These are phyloP conservation scores for Diaporthe humulicola DNA, from an alignment of 2,329 filamentous ascomycete species.

Conservation along the genomic window DNA sequence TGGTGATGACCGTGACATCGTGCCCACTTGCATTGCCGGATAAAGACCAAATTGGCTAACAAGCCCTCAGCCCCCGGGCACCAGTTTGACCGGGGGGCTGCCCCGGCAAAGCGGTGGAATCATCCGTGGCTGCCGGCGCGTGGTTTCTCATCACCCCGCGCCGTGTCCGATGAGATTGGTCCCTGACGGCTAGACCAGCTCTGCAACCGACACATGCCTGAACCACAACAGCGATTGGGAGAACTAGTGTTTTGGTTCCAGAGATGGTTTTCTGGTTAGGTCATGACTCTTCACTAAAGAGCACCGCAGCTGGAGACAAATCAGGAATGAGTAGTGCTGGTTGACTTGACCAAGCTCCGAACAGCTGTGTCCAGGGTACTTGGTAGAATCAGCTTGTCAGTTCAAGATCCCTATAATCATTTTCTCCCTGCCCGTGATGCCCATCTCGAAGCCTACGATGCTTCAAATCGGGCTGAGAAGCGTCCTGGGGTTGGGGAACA, in stretches of 20 bases:
- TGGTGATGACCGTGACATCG: constrained; percentile 22
- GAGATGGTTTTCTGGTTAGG: not conserved
- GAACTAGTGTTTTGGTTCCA: not conserved
- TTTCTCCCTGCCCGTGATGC: not conserved
- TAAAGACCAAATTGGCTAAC: constrained; percentile 19
- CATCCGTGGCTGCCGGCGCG: constrained; percentile 1
- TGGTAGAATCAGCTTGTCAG: not conserved
- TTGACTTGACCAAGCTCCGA: not conserved
- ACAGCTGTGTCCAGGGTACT: not conserved
- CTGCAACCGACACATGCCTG: not conserved
- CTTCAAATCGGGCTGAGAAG: not conserved
- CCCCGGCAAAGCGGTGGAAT: constrained; percentile 3
- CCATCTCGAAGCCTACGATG: not conserved
- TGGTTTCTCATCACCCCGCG: constrained; percentile 10
- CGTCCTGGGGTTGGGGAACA: not conserved
- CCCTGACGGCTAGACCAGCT: not conserved
- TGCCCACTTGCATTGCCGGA: constrained; percentile 8
- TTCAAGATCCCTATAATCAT: not conserved
- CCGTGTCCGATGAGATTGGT: constrained; percentile 18
- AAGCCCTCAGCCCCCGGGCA: constrained; percentile 1
- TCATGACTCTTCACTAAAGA: not conserved
- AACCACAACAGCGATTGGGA: not conserved
- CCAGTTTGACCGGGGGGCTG: not conserved
- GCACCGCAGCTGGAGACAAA: no score
- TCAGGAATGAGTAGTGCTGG: not conserved